These are phyloP conservation scores for Marchantia polymorpha DNA, from an alignment of 225 moss, liverwort and hornwort genomes.

Conservation along the genomic window DNA sequence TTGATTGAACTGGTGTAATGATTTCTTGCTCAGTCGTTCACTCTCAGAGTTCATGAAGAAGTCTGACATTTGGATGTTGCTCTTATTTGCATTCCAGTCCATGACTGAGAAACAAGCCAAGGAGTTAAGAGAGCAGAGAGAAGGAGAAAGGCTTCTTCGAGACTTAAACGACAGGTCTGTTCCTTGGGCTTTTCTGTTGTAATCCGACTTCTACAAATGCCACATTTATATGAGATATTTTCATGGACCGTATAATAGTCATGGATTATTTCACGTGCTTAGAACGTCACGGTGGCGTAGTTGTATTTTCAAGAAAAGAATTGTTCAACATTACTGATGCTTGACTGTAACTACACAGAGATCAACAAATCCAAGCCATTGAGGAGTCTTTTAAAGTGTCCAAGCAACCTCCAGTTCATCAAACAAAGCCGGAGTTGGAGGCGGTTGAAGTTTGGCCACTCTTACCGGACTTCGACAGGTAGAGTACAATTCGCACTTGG, in stretches of 20 bases:
- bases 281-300: too few relatives aligned
- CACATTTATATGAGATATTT: too few relatives aligned
- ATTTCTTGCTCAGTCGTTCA: neutral
- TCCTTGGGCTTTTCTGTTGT: too few relatives aligned
- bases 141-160: constrained; percentile 77
- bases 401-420: constrained; percentile 81
- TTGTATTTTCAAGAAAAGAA: neutral
- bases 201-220: too few relatives aligned
- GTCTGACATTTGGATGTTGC: neutral
- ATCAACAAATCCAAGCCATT: constrained; percentile 90
- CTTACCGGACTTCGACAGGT: constrained; percentile 92
- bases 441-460: constrained; percentile 74
- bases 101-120: constrained; percentile 97
- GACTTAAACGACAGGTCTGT: constrained; percentile 68
- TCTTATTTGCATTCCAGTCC: constrained; percentile 46
- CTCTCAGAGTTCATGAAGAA: neutral
- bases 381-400: constrained; percentile 89
- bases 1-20: neutral
- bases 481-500: neutral
- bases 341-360: constrained; percentile 42
- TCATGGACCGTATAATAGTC: too few relatives aligned
- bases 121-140: constrained; percentile 86
- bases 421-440: constrained; percentile 86
- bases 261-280: too few relatives aligned
- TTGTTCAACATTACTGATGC: too few relatives aligned